Evolutionary conservation across 2,329 filamentous ascomycete species (phyloP).

Genomic region (Aspergillus sp.): DNA sequence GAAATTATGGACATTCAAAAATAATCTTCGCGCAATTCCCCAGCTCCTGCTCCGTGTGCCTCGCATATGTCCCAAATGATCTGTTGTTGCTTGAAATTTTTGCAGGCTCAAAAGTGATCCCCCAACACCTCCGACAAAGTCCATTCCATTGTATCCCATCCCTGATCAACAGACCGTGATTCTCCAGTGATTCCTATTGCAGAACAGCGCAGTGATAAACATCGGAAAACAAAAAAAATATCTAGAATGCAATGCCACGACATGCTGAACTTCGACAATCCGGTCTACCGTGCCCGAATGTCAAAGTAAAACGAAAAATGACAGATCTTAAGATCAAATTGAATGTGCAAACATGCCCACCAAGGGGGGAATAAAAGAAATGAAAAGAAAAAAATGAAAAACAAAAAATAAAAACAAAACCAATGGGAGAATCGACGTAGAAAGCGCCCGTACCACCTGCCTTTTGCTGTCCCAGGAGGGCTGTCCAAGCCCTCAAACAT

Average conservation of each 20-base stretch:
- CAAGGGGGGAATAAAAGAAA: constrained; percentile 9
- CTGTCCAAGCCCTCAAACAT: constrained; percentile 20
- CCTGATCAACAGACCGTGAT: no score
- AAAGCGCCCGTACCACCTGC: constrained; percentile 13
- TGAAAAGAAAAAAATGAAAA: constrained; percentile 6
- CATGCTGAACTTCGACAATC: constrained; percentile 18
- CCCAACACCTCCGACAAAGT: constrained; percentile 36
- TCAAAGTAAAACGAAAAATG: constrained; percentile 7
- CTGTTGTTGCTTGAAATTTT: constrained; percentile 17
- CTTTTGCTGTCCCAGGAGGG: constrained; percentile 8
- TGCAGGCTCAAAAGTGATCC: constrained; percentile 32
- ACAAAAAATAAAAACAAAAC: constrained; percentile 15
- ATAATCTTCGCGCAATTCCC: no score
- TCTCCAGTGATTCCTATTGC: constrained; percentile 2
- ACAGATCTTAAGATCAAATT: constrained; percentile 11
- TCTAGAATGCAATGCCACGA: constrained; percentile 26
- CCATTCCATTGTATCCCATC: constrained; percentile 5
- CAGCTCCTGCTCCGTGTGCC: no score
- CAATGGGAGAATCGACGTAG: constrained; percentile 13
- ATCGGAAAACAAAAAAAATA: constrained; percentile 17
- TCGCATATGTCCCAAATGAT: constrained; percentile 17
- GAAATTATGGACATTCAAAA: constrained; percentile 1
- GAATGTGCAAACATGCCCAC: not conserved
- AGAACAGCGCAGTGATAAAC: constrained; percentile 26
- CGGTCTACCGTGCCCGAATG: constrained; percentile 17